Percentiles rank a stretch among this genome's conserved stretches.
Conservation (phyloP, 1,139 yeast genomes). For the Suhomyces wounanorum region DNA sequence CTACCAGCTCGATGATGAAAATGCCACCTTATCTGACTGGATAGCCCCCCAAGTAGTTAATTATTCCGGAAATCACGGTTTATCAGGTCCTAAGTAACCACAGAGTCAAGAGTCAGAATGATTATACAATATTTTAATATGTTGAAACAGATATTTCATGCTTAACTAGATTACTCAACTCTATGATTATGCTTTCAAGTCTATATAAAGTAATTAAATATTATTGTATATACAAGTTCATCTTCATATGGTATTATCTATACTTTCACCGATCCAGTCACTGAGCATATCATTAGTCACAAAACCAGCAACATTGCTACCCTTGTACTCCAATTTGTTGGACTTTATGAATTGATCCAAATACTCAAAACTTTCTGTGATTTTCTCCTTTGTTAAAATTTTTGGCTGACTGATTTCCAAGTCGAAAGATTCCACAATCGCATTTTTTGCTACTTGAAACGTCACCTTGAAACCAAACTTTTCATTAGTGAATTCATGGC, state of each 20-base stretch:
- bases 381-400: conserved; percentile 19
- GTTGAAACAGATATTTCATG: too few relatives aligned
- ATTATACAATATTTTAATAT: too few relatives aligned
- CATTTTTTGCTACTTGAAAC: conserved; percentile 47
- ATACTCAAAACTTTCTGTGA: conserved; percentile 32
- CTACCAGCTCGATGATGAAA: conserved; percentile 51
- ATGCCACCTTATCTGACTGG: conserved; percentile 50
- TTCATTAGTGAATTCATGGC: conserved; percentile 42
- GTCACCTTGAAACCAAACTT: conserved; percentile 34
- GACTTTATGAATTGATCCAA: conserved; percentile 29
- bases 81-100: conserved; percentile 25
- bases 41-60: conserved; percentile 49
- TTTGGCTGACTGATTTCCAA: conserved; percentile 19
- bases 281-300: conserved; percentile 45
- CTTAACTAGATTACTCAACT: too few relatives aligned
- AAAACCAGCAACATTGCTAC: conserved; percentile 49
- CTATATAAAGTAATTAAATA: too few relatives aligned
- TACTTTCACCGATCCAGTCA: conserved; percentile 49
- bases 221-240: background rate
- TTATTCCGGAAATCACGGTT: conserved; percentile 60
- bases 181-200: background rate
- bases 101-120: background rate
- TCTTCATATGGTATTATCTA: conserved; percentile 50
- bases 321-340: conserved; percentile 38
- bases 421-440: conserved; percentile 27